These are phyloP conservation scores for Elsinoe ampelina DNA, from an alignment of 2,329 filamentous ascomycete species.

Conservation along the genomic window DNA sequence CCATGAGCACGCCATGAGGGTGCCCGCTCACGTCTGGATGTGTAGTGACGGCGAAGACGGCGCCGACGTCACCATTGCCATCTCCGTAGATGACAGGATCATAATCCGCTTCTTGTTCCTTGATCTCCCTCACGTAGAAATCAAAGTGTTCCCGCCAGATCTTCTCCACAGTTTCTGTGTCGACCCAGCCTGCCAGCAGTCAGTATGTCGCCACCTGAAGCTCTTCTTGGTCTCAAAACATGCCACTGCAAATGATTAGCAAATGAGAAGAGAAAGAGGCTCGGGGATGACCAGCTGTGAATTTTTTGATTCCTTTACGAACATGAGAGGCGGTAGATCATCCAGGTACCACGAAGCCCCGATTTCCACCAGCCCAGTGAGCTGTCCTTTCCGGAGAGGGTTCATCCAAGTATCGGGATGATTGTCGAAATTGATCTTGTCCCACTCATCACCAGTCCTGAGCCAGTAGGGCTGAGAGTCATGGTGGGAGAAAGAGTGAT, in stretches of 20 bases:
- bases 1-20: conserved; percentile 64
- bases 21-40: conserved; percentile 65
- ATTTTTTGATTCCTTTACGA: conserved; percentile 42
- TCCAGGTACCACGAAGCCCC: conserved; percentile 16
- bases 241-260: background rate
- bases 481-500: conserved; percentile 57
- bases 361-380: conserved; percentile 59
- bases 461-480: conserved; percentile 48
- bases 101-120: conserved; percentile 42
- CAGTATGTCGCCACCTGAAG: background rate
- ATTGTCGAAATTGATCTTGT: conserved; percentile 57
- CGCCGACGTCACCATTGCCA: conserved; percentile 1
- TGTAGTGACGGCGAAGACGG: conserved; percentile 68
- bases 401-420: conserved; percentile 59
- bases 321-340: conserved; percentile 51
- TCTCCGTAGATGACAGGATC: conserved; percentile 4
- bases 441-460: conserved; percentile 56
- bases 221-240: conserved; percentile 17
- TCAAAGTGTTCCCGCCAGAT: conserved; percentile 60
- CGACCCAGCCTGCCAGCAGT: background rate
- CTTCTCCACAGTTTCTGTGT: conserved; percentile 49
- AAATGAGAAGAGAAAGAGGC: background rate
- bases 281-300: conserved; percentile 39
- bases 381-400: conserved; percentile 48
- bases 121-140: conserved; percentile 68